Conservation (phyloP, 2,329 filamentous ascomycete species). For the Aspergillus bombycis region DNA sequence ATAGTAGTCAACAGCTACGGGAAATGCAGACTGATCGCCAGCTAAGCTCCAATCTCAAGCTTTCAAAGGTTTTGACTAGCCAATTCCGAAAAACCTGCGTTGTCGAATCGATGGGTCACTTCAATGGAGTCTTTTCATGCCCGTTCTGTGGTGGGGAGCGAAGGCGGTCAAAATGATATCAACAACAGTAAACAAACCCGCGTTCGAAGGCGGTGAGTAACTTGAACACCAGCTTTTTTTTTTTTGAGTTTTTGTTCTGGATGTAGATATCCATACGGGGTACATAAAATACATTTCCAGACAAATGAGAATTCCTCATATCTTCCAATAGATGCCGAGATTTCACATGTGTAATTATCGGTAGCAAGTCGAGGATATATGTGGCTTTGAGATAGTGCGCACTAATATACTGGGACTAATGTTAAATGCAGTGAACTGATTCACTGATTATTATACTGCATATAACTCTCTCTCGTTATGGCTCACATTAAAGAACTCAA, state of each 20-base stretch:
- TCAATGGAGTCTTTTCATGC: conserved; percentile 54
- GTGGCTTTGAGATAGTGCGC: not conserved
- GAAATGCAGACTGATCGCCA: not conserved
- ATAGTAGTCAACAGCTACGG: not conserved
- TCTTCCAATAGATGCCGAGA: not conserved
- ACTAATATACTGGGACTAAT: conserved; percentile 1
- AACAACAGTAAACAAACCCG: conserved; percentile 38
- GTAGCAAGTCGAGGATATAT: not conserved
- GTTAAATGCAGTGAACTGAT: conserved; percentile 1
- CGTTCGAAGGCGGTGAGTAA: conserved; percentile 37
- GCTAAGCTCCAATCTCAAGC: conserved; percentile 4
- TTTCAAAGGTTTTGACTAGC: conserved; percentile 2
- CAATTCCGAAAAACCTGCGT: conserved; percentile 1
- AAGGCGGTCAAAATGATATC: conserved; percentile 49
- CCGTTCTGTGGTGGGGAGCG: conserved; percentile 30
- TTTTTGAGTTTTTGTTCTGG: not conserved
- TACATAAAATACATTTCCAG: not conserved
- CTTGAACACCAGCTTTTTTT: conserved; percentile 15
- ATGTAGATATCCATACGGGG: not conserved
- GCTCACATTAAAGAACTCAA: conserved; percentile 57
- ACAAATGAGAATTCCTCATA: not conserved
- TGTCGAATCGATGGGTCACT: conserved; percentile 50
- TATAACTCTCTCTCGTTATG: conserved; percentile 24
- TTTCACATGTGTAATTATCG: not conserved
- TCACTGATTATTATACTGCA: not conserved